Percentiles rank a stretch among this genome's conserved stretches.
Evolutionary conservation across 768 basidiomycete genomes (phyloP).

Genomic region (Imleria badia): DNA sequence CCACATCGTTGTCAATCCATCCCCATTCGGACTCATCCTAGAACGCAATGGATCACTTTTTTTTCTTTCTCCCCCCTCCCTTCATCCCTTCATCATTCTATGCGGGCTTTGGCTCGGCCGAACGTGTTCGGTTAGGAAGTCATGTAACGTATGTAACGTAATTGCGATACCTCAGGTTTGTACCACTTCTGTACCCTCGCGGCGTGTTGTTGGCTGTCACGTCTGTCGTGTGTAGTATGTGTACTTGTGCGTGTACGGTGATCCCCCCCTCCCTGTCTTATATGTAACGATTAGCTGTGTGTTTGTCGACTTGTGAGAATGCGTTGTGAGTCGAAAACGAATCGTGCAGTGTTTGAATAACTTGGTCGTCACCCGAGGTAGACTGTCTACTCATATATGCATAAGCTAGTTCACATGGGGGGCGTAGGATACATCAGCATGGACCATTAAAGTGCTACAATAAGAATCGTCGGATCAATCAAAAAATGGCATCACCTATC

Average conservation of each 20-base stretch:
- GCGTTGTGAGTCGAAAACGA: no score
- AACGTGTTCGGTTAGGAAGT: conserved; percentile 1
- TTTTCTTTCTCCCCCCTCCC: neutral
- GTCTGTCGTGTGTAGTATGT: conserved; percentile 9
- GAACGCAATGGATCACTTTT: conserved; percentile 11
- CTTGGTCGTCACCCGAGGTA: no score
- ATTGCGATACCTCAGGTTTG: conserved; percentile 28
- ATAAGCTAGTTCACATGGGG: neutral
- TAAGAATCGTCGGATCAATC: neutral
- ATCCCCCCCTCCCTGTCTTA: conserved; percentile 10
- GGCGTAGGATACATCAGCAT: conserved; percentile 11
- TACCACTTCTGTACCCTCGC: conserved; percentile 7
- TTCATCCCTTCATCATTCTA: conserved; percentile 1
- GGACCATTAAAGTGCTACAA: conserved; percentile 9
- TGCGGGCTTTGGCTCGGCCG: conserved; percentile 6
- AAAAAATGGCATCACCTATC: neutral
- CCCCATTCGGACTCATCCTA: conserved; percentile 16
- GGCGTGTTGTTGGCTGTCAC: neutral
- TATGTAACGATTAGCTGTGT: conserved; percentile 10
- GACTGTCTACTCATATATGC: no score
- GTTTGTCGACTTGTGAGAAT: neutral
- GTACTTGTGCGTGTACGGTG: conserved; percentile 10
- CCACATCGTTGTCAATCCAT: neutral
- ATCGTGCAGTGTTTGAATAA: neutral
- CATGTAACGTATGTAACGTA: conserved; percentile 21